These are phyloP conservation scores for Phaffia australis DNA, from an alignment of 768 basidiomycete genomes.

Conservation along the genomic window DNA sequence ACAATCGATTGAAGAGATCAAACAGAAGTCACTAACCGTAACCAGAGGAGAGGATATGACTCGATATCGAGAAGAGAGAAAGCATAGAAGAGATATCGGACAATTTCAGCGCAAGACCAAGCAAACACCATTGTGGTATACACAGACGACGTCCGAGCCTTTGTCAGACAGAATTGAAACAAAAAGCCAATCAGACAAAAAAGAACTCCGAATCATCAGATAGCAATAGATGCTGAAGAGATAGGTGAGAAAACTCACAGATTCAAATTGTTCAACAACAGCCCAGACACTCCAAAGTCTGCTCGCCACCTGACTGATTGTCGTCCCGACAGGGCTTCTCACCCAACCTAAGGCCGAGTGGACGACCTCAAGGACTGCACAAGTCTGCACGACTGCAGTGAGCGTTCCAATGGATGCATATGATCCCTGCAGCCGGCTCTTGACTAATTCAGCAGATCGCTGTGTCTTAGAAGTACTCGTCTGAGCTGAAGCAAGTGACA, in stretches of 20 bases:
- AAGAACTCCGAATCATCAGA: not conserved
- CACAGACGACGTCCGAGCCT: slow-evolving; percentile 57
- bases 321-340: slow-evolving; percentile 61
- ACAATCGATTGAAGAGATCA: not conserved
- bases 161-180: not conserved
- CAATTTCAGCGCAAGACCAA: slow-evolving; percentile 83
- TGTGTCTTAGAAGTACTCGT: not conserved
- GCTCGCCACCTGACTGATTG: slow-evolving; percentile 66
- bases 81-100: slow-evolving; percentile 84
- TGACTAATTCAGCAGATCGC: slow-evolving; percentile 32
- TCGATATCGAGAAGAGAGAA: slow-evolving; percentile 51
- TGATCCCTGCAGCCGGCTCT: slow-evolving; percentile 49
- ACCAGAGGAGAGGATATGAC: slow-evolving; percentile 38
- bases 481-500: not conserved
- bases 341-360: slow-evolving; percentile 75
- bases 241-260: slow-evolving; percentile 42
- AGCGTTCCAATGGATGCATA: slow-evolving; percentile 52
- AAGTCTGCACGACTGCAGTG: slow-evolving; percentile 67
- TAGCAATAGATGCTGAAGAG: slow-evolving; percentile 2
- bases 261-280: slow-evolving; percentile 53
- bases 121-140: slow-evolving; percentile 86
- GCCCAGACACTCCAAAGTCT: slow-evolving; percentile 79
- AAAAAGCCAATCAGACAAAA: slow-evolving; percentile 36
- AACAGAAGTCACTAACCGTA: slow-evolving; percentile 32
- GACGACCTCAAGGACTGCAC: slow-evolving; percentile 69